Conservation (phyloP, 352 stramenopile species). For the Phytophthora agathidicida region DNA sequence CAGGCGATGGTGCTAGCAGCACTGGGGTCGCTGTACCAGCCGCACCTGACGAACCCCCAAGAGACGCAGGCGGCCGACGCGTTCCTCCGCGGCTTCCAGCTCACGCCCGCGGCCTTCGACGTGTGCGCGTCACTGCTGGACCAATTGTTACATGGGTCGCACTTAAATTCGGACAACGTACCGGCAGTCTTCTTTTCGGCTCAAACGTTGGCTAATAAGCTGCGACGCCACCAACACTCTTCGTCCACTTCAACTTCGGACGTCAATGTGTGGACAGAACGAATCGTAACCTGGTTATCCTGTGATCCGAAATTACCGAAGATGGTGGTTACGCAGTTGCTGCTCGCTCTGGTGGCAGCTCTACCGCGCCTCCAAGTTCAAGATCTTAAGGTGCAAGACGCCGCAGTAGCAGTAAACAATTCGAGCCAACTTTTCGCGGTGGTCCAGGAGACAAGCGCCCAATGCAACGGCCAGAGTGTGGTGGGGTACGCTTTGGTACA, state of each 20-base stretch:
- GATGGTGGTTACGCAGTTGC: constrained; percentile 76
- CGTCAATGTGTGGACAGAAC: constrained; percentile 39
- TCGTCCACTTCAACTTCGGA: constrained; percentile 36
- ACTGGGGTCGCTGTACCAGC: constrained; percentile 67
- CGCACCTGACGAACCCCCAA: constrained; percentile 53
- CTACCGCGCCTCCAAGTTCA: constrained; percentile 49
- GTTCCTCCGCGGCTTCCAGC: constrained; percentile 82
- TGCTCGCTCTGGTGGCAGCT: constrained; percentile 69
- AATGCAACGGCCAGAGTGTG: constrained; percentile 38
- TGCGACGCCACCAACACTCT: constrained; percentile 69
- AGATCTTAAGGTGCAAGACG: constrained; percentile 39
- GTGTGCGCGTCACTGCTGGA: constrained; percentile 73
- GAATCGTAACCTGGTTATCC: constrained; percentile 71
- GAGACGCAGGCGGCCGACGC: constrained; percentile 71
- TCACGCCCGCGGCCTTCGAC: constrained; percentile 75
- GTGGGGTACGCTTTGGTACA: constrained; percentile 68
- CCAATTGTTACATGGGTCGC: constrained; percentile 44
- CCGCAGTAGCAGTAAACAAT: constrained; percentile 4
- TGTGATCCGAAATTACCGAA: constrained; percentile 44
- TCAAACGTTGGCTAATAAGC: constrained; percentile 85
- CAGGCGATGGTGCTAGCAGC: constrained; percentile 50
- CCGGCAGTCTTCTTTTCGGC: constrained; percentile 80
- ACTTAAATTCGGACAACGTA: constrained; percentile 28
- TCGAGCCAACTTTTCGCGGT: constrained; percentile 14
- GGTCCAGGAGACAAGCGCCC: constrained; percentile 19